Base-by-base conservation (phyloP, 768 basidiomycete species). In the Pleurotus citrinopileatus region DNA sequence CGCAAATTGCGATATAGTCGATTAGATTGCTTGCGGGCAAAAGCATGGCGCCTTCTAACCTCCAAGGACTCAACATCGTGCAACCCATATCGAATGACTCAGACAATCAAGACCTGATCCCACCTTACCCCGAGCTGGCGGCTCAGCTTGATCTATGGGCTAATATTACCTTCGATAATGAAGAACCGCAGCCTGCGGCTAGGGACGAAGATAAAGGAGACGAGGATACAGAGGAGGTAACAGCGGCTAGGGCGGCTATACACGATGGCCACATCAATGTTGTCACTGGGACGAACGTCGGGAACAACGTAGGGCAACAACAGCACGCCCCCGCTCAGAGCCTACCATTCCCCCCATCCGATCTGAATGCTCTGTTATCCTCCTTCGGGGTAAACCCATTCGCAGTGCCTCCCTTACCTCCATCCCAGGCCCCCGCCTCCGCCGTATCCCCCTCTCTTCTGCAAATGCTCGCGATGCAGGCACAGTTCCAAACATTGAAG, bases 111-210 rank as follows among this genome's bases (percentile, higher is more conserved):
- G 84, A 89, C 56, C 74, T 89, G 22, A 78, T 90, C 56, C 80
- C 81, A 22, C 73, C 84, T 0, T 89, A 83, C 64, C 85, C 87
- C 9, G 91, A 93, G 70, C 76, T 92, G 52, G 76, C 77, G 17
- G 84, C 89, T 0, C 89, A 89, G 65, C 83, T 91, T 51, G 86
- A 87, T 66, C 74, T 94, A 52, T 94, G 92, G 92, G 87, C 89
- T 12, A 85, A 89, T 68, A 76, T 93, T 53, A 70, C 83, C 6
- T 94, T 94, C 64, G 84, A 91, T 55, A 82, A 82, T 0, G 63
- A 64, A 54, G 69, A 57, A 36, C 29, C 51, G 12, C 48, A 51
- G 19, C 34, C 48, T 13, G 19, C 72, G 40, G 63, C 69, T 25
- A 64, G 68, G 19, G 66, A 72, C 23, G 74, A 70, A 54, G 63